These are phyloP conservation scores for Leishmania tarentolae DNA, from an alignment of 208 protist genomes.

Conservation along the genomic window DNA sequence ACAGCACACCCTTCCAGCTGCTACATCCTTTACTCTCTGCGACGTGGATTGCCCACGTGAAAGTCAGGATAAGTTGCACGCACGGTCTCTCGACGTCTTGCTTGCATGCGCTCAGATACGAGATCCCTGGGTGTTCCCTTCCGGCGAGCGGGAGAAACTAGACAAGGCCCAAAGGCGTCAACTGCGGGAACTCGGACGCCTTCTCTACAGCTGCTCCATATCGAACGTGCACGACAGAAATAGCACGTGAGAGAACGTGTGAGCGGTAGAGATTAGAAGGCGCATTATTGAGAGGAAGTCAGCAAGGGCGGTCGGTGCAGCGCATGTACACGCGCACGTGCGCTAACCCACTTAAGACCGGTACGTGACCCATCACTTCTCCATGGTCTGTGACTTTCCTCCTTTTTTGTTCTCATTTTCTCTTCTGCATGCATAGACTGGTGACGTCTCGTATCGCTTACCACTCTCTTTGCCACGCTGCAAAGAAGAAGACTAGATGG, in stretches of 20 bases:
- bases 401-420: not conserved
- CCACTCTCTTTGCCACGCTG: not conserved
- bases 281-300: not conserved
- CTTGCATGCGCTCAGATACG: slow-evolving; percentile 55
- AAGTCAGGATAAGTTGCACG: not conserved
- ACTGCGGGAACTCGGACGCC: slow-evolving; percentile 46
- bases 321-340: not conserved
- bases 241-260: not conserved
- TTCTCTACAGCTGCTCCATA: slow-evolving; percentile 41
- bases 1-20: not conserved
- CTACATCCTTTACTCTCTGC: not conserved
- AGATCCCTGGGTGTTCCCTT: slow-evolving; percentile 25
- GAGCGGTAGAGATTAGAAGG: not conserved
- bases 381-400: not conserved
- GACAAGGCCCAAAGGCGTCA: slow-evolving; percentile 40
- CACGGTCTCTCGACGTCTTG: slow-evolving; percentile 41
- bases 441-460: not conserved
- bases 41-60: slow-evolving; percentile 11
- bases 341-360: not conserved
- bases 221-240: slow-evolving; percentile 6
- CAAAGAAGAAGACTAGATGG: not conserved
- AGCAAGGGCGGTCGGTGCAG: not conserved
- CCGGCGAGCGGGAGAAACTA: slow-evolving; percentile 30
- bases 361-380: not conserved
- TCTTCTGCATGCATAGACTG: not conserved